These are phyloP conservation scores for Aspergillus sclerotialis DNA, from an alignment of 2,329 filamentous ascomycete species.

Conservation along the genomic window DNA sequence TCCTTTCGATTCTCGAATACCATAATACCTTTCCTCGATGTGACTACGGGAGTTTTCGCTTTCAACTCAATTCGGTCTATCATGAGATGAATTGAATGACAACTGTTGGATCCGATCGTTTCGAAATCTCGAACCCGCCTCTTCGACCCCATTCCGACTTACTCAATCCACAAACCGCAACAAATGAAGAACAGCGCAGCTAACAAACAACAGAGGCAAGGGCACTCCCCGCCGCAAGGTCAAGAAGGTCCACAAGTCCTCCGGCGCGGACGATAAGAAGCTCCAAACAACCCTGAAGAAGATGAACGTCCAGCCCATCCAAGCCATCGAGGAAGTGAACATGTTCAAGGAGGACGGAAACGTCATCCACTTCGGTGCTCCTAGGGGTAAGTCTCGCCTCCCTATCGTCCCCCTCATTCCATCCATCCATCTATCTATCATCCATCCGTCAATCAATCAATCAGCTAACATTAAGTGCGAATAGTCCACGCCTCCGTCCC, in stretches of 20 bases:
- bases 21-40: too few species aligned
- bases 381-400: slow-evolving; percentile 67
- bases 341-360: slow-evolving; percentile 99
- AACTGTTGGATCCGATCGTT: too few species aligned
- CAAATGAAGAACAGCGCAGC: slow-evolving; percentile 8
- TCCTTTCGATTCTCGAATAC: too few species aligned
- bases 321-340: slow-evolving; percentile 99
- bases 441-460: background rate
- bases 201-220: slow-evolving; percentile 65
- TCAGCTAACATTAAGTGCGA: background rate
- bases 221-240: slow-evolving; percentile 95
- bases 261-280: slow-evolving; percentile 98
- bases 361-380: slow-evolving; percentile 97
- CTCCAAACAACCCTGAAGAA: slow-evolving; percentile 96
- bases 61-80: too few species aligned
- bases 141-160: too few species aligned
- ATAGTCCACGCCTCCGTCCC: slow-evolving; percentile 93
- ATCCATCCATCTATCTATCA: too few species aligned
- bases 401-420: slow-evolving; percentile 3
- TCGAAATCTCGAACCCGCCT: too few species aligned
- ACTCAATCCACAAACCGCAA: too few species aligned
- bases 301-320: slow-evolving; percentile 98
- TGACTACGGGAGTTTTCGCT: too few species aligned
- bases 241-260: slow-evolving; percentile 93
- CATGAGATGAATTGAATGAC: too few species aligned